phyloP scores from a whole-genome alignment of 2,329 filamentous ascomycete species.

The Cytospora mali region DNA sequence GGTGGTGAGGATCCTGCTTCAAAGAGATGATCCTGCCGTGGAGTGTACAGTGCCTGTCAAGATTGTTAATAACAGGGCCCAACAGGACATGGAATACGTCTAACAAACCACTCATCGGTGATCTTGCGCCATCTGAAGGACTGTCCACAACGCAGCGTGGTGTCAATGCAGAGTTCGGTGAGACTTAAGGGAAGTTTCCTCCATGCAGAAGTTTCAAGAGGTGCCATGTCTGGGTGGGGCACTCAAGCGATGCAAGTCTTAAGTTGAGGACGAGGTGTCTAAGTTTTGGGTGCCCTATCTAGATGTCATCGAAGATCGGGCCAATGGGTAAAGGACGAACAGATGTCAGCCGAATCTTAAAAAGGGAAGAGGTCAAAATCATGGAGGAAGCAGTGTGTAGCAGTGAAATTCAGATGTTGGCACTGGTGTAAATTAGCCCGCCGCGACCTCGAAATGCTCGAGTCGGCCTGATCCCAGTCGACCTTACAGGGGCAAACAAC shows the following conservation, averaged over 20 bases:
- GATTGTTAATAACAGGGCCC: constrained; percentile 5
- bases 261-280: not conserved
- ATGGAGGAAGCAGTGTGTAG: not conserved
- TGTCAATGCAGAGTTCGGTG: constrained; percentile 90
- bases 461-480: not conserved
- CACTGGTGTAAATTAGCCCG: constrained; percentile 2
- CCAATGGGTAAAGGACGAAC: not conserved
- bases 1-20: constrained; percentile 74
- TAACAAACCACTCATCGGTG: constrained; percentile 74
- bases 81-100: not conserved
- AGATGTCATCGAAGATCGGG: not conserved
- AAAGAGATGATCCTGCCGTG: constrained; percentile 83
- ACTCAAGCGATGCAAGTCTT: not conserved
- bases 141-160: constrained; percentile 90
- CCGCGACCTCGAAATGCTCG: constrained; percentile 1
- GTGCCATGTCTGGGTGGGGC: constrained; percentile 8
- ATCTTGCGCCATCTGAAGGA: constrained; percentile 95
- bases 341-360: too few relatives aligned
- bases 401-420: not conserved
- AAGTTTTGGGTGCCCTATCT: not conserved
- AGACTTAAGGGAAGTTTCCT: constrained; percentile 80
- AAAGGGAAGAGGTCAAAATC: not conserved
- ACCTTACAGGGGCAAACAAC: constrained; percentile 1
- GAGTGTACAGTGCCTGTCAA: constrained; percentile 73
- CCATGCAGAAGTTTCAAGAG: constrained; percentile 70